Evolutionary conservation across 495 filamentous ascomycete genomes (phyloP).

Genomic region (Podospora anserina): DNA sequence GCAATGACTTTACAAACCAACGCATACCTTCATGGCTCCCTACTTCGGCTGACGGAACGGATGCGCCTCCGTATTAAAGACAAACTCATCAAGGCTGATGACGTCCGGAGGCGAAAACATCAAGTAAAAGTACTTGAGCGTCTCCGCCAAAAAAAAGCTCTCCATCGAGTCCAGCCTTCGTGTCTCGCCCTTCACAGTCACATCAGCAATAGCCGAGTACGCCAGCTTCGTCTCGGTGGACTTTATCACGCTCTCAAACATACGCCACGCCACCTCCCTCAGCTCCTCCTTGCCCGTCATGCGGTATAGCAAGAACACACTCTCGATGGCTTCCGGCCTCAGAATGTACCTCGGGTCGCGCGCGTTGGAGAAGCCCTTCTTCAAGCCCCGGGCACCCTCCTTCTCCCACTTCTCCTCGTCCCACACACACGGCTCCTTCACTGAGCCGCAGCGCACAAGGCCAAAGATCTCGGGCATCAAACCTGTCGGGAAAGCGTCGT

Average conservation of each 20-base stretch:
- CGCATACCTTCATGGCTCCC: too few relatives aligned
- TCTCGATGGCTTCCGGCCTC: constrained; percentile 67
- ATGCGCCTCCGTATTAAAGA: constrained; percentile 89
- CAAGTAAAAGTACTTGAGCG: constrained; percentile 65
- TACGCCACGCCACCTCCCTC: constrained; percentile 69
- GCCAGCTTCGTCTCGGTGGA: constrained; percentile 57
- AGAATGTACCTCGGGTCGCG: constrained; percentile 41
- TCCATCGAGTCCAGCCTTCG: constrained; percentile 48
- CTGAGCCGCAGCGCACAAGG: constrained; percentile 42
- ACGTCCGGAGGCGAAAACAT: constrained; percentile 71
- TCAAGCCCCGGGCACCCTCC: constrained; percentile 39
- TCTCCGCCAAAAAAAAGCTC: constrained; percentile 52
- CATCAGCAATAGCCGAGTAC: constrained; percentile 56
- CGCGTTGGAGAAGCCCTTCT: constrained; percentile 50
- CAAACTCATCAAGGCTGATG: constrained; percentile 69
- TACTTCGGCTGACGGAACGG: constrained; percentile 49
- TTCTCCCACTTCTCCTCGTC: constrained; percentile 29
- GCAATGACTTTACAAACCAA: too few relatives aligned
- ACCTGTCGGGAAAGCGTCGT: constrained; percentile 69
- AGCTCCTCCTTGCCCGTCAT: constrained; percentile 65
- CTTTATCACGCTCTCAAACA: constrained; percentile 66
- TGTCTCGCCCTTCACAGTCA: constrained; percentile 40
- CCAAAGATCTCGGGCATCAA: constrained; percentile 82
- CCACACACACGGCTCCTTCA: constrained; percentile 21
- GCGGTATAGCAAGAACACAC: constrained; percentile 71